These are phyloP conservation scores for Fusarium burgessii DNA, from an alignment of 2,329 filamentous ascomycete genomes.

Conservation along the genomic window DNA sequence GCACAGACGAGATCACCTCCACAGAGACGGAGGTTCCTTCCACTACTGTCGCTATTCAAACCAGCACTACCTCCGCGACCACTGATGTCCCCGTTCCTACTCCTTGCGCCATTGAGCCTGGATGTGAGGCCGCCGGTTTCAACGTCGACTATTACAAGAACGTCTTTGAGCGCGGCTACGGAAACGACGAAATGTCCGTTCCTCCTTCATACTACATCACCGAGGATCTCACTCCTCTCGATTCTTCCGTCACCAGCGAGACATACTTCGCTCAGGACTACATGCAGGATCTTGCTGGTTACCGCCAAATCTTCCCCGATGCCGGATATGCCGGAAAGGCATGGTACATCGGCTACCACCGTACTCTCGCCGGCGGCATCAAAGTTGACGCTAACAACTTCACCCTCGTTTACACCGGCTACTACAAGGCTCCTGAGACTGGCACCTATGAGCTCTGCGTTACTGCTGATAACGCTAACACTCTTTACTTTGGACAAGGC, in stretches of 20 bases:
- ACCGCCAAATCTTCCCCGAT: background rate
- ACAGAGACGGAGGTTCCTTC: background rate
- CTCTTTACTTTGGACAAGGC: conserved; percentile 39
- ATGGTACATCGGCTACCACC: background rate
- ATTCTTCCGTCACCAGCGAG: background rate
- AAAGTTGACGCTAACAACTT: conserved; percentile 43
- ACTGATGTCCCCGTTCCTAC: background rate
- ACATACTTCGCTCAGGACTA: background rate
- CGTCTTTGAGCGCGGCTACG: conserved; percentile 34
- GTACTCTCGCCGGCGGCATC: conserved; percentile 21
- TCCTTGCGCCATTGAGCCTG: background rate
- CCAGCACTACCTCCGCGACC: background rate
- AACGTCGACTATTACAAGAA: conserved; percentile 43
- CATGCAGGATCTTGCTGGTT: background rate
- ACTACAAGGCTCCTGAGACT: conserved; percentile 28
- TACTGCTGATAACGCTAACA: conserved; percentile 41
- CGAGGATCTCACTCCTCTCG: conserved; percentile 15
- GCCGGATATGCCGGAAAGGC: background rate
- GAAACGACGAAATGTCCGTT: conserved; percentile 28
- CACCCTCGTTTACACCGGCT: conserved; percentile 40
- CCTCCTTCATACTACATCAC: conserved; percentile 43
- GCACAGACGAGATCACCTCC: background rate
- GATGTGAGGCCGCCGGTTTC: conserved; percentile 12
- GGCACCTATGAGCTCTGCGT: conserved; percentile 38
- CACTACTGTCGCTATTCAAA: background rate